Conservation (phyloP, 2,329 filamentous ascomycete species). For the Ceratocystis alfenasii region DNA sequence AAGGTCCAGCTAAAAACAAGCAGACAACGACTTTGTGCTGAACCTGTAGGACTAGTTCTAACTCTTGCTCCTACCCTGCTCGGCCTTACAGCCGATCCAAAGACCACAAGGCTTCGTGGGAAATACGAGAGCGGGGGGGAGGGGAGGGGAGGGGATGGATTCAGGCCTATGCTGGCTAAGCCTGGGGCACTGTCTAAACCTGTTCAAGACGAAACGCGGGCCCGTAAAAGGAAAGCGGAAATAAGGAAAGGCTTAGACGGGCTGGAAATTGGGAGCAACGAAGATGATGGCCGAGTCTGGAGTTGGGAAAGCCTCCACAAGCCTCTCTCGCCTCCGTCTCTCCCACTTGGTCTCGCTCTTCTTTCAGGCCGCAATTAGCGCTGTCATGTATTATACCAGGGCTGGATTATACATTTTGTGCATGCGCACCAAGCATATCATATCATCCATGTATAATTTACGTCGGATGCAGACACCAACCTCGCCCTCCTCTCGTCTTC, state of each 20-base stretch:
- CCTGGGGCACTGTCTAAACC: neutral
- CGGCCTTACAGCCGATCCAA: neutral
- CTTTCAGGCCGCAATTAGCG: conserved; percentile 4
- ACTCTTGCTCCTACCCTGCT: no score
- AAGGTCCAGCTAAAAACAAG: no score
- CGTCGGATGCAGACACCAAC: neutral
- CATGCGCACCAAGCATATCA: neutral
- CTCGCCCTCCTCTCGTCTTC: neutral
- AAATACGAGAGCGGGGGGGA: neutral
- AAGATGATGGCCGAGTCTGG: no score
- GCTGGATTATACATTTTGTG: neutral
- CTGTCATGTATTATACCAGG: neutral
- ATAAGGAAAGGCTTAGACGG: neutral
- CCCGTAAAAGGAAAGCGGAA: neutral
- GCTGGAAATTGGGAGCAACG: neutral
- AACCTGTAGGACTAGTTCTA: no score
- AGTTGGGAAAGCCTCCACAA: neutral
- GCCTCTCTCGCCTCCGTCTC: neutral
- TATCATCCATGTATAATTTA: neutral
- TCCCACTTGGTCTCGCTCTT: neutral
- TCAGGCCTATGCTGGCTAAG: neutral
- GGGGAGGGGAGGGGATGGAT: neutral
- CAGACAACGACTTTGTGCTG: no score
- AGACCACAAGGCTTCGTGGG: neutral
- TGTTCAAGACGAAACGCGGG: conserved; percentile 3